phyloP scores from a whole-genome alignment of 2,329 filamentous ascomycete species.

The Mycosphaerella arachidis region DNA sequence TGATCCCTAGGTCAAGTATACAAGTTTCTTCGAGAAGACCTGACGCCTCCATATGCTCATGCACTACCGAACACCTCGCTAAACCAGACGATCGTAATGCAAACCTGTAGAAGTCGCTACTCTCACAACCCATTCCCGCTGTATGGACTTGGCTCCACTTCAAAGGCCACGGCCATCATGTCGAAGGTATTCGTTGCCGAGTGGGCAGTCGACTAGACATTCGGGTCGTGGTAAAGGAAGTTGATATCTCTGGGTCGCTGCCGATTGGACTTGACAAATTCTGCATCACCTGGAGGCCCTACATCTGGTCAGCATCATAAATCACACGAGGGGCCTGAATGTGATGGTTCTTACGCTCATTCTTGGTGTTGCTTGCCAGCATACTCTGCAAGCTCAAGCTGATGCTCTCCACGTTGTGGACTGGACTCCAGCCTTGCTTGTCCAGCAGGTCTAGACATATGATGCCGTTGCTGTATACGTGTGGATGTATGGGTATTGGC shows the following conservation, averaged over 20 bases:
- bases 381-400: conserved; percentile 98
- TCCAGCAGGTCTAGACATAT: conserved; percentile 95
- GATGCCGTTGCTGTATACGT: conserved; percentile 97
- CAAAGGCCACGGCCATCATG: background rate
- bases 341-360: conserved; percentile 58
- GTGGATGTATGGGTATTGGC: conserved; percentile 85
- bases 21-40: background rate
- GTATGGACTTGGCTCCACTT: background rate
- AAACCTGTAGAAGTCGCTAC: no score
- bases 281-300: conserved; percentile 74
- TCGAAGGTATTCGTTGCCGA: background rate
- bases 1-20: background rate
- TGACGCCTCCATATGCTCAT: background rate
- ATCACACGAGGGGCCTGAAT: background rate
- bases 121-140: background rate
- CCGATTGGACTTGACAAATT: conserved; percentile 78
- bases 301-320: conserved; percentile 4
- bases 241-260: conserved; percentile 81
- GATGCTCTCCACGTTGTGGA: conserved; percentile 94
- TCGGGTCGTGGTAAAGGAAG: conserved; percentile 91
- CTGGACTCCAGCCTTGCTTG: conserved; percentile 85
- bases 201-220: conserved; percentile 33
- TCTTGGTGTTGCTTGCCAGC: conserved; percentile 89
- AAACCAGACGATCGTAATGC: background rate
- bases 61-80: background rate